Percentiles rank a stretch among this genome's conserved stretches.
These are phyloP conservation scores for Sporobolomyces roseus DNA, from an alignment of 768 basidiomycete species.

Conservation along the genomic window DNA sequence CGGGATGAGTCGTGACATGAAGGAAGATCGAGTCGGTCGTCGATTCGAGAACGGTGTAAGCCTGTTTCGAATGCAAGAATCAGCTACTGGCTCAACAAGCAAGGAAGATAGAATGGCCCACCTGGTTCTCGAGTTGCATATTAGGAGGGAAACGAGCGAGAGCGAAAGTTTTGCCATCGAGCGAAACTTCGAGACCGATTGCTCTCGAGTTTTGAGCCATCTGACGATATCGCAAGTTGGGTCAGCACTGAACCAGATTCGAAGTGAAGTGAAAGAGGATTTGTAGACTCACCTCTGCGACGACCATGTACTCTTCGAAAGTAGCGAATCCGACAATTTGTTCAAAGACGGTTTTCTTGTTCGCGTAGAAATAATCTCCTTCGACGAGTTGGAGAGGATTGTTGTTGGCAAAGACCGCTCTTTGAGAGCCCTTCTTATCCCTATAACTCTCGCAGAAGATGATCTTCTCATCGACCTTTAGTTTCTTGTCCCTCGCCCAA, in stretches of 20 bases:
- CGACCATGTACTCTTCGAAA: constrained; percentile 93
- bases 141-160: constrained; percentile 82
- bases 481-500: constrained; percentile 76
- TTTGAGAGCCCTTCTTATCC: constrained; percentile 76
- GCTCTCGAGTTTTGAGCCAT: constrained; percentile 54
- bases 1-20: constrained; percentile 86
- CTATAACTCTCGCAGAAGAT: constrained; percentile 87
- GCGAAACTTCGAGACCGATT: constrained; percentile 74
- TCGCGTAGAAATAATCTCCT: constrained; percentile 67
- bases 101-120: constrained; percentile 50
- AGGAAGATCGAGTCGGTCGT: constrained; percentile 88
- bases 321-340: constrained; percentile 90
- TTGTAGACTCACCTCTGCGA: constrained; percentile 70
- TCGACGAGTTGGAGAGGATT: constrained; percentile 76
- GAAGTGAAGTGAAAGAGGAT: not conserved
- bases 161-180: constrained; percentile 82
- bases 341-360: constrained; percentile 73
- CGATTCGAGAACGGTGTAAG: constrained; percentile 91
- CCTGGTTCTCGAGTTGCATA: constrained; percentile 85
- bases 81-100: not conserved
- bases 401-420: constrained; percentile 52
- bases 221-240: constrained; percentile 44
- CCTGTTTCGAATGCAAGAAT: constrained; percentile 52
- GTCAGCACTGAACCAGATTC: not conserved
- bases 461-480: constrained; percentile 76